Conservation (phyloP, 2,329 filamentous ascomycete species). For the Sporothrix pseudoabietina region DNA sequence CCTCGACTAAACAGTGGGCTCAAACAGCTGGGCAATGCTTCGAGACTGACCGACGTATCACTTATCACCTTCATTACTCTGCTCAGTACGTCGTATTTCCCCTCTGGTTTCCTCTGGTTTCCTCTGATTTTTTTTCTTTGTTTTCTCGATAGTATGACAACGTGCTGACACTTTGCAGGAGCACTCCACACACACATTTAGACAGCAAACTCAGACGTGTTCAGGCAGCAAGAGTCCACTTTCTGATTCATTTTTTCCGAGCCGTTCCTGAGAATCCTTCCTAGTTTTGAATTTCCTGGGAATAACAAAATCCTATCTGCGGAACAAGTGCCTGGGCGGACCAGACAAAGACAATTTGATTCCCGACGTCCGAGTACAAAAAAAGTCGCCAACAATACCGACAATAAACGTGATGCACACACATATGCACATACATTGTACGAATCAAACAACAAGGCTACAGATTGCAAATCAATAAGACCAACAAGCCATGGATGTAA, state of each 20-base stretch:
- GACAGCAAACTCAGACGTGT: neutral
- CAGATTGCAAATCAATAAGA: neutral
- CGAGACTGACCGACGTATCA: neutral
- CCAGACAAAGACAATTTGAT: neutral
- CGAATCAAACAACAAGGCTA: neutral
- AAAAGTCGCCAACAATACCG: neutral
- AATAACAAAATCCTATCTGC: neutral
- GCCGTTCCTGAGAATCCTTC: slow-evolving; percentile 2
- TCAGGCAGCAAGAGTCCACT: neutral
- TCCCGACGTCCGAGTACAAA: neutral
- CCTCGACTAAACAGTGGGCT: slow-evolving; percentile 10
- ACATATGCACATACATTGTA: neutral
- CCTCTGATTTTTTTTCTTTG: neutral
- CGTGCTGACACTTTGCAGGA: slow-evolving; percentile 4
- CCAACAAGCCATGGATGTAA: neutral
- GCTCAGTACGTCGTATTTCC: neutral
- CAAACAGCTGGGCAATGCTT: neutral
- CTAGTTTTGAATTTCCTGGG: neutral
- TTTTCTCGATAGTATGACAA: neutral
- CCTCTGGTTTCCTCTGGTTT: neutral
- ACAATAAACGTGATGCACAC: neutral
- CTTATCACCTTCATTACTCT: neutral
- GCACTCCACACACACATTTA: neutral
- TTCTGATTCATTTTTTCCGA: neutral
- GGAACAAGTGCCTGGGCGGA: neutral